Evolutionary conservation across 495 filamentous ascomycete genomes (phyloP).

Genomic region (Penicillium arizonense): DNA sequence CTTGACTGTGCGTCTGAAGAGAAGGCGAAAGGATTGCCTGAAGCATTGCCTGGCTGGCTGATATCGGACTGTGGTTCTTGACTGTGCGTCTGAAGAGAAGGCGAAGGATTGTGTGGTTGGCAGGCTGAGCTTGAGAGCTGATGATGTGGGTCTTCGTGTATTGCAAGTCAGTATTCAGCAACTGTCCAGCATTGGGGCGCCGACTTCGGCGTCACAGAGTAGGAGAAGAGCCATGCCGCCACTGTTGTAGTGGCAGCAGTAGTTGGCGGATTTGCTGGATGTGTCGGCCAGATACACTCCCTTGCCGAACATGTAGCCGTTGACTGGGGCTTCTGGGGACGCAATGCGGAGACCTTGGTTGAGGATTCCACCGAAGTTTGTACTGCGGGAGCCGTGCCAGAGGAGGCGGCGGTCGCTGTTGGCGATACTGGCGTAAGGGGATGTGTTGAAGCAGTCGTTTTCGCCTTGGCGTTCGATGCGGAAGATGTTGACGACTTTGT

Average conservation of each 20-base stretch:
- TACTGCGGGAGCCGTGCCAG: conserved; percentile 77
- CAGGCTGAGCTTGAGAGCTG: too few relatives aligned
- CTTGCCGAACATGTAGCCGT: conserved; percentile 82
- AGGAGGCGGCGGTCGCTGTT: conserved; percentile 66
- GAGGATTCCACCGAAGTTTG: conserved; percentile 82
- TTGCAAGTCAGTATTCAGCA: too few relatives aligned
- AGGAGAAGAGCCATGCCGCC: conserved; percentile 62
- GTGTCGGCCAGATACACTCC: conserved; percentile 91
- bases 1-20: too few relatives aligned
- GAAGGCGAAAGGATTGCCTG: too few relatives aligned
- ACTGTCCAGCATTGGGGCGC: conserved; percentile 66
- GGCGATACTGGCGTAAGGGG: conserved; percentile 41
- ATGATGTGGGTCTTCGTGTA: too few relatives aligned
- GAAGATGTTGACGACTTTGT: conserved; percentile 73
- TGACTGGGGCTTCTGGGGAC: conserved; percentile 75
- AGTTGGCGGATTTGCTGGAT: conserved; percentile 74
- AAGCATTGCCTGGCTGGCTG: too few relatives aligned
- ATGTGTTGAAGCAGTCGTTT: conserved; percentile 61
- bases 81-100: too few relatives aligned
- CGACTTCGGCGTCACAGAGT: conserved; percentile 79
- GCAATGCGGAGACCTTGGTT: conserved; percentile 84
- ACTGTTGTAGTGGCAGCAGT: conserved; percentile 59
- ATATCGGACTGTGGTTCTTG: too few relatives aligned
- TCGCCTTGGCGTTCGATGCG: conserved; percentile 78
- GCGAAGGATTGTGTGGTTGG: too few relatives aligned